Conservation (phyloP, 1,284 basidiomycete species). For the Stygiomarasmius scandens region DNA sequence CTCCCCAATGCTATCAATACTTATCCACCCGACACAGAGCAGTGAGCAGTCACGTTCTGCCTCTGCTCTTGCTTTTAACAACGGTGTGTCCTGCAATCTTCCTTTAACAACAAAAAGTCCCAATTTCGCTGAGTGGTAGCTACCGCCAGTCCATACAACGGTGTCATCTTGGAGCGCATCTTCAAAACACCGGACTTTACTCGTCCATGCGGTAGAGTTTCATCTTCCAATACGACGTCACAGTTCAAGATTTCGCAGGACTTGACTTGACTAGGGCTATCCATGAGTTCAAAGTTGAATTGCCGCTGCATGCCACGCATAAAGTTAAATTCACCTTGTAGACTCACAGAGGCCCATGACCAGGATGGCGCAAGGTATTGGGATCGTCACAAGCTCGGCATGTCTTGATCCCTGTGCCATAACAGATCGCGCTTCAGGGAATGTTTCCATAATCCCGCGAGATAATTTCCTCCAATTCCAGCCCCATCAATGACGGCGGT, state of each 20-base stretch:
- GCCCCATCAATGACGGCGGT: no score
- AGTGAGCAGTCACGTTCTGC: no score
- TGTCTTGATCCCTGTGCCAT: background rate
- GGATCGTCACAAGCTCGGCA: background rate
- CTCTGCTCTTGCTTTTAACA: no score
- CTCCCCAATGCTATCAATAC: no score
- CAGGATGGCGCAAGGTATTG: constrained; percentile 7
- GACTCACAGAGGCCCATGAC: constrained; percentile 10
- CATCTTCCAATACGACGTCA: background rate
- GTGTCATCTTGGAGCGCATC: background rate
- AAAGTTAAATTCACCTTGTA: background rate
- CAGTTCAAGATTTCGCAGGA: background rate
- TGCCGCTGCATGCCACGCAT: no score
- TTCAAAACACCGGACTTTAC: background rate
- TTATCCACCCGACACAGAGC: no score
- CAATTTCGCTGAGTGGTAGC: background rate
- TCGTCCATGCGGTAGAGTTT: background rate
- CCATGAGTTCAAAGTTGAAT: background rate
- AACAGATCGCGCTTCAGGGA: constrained; percentile 3
- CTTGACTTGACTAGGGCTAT: background rate
- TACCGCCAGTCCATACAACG: background rate
- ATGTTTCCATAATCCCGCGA: constrained; percentile 6
- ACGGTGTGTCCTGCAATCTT: no score
- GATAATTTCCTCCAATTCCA: background rate
- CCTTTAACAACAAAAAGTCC: no score